These are phyloP conservation scores for Oldenlandia corymbosa DNA, from an alignment of 257 asterid genomes.

Conservation along the genomic window DNA sequence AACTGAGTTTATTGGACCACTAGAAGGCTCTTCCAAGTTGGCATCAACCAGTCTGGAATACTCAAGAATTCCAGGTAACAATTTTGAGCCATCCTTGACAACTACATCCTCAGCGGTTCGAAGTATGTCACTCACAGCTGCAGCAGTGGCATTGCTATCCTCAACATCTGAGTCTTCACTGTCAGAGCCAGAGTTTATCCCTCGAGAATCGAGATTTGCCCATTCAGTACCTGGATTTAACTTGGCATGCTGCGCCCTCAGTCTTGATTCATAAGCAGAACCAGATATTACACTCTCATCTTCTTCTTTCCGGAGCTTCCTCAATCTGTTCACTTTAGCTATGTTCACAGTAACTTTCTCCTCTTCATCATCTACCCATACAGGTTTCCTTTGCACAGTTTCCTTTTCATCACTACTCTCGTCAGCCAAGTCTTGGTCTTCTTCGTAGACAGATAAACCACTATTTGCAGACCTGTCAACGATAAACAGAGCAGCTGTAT, in stretches of 20 bases:
- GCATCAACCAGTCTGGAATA: constrained; percentile 77
- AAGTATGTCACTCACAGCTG: constrained; percentile 45
- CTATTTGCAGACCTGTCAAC: constrained; percentile 57
- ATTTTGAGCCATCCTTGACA: constrained; percentile 39
- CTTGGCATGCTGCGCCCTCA: constrained; percentile 86
- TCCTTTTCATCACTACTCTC: constrained; percentile 24
- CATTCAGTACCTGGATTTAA: constrained; percentile 86
- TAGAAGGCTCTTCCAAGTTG: constrained; percentile 55
- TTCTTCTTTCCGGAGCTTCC: constrained; percentile 77
- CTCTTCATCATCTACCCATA: constrained; percentile 89
- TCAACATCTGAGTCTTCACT: constrained; percentile 61
- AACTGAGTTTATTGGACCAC: constrained; percentile 63
- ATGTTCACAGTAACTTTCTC: constrained; percentile 53
- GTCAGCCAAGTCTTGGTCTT: constrained; percentile 29
- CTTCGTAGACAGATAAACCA: constrained; percentile 52
- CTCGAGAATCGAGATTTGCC: constrained; percentile 51
- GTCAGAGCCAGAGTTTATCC: constrained; percentile 38
- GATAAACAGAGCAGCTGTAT: constrained; percentile 51
- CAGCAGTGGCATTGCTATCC: constrained; percentile 29
- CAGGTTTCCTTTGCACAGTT: constrained; percentile 45
- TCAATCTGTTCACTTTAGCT: constrained; percentile 65
- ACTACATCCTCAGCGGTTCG: constrained; percentile 64
- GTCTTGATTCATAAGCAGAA: constrained; percentile 54
- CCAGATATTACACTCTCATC: constrained; percentile 68
- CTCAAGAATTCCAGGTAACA: constrained; percentile 73